Evolutionary conservation across 1,284 basidiomycete species (phyloP).

Genomic region (Athelia psychrophila): DNA sequence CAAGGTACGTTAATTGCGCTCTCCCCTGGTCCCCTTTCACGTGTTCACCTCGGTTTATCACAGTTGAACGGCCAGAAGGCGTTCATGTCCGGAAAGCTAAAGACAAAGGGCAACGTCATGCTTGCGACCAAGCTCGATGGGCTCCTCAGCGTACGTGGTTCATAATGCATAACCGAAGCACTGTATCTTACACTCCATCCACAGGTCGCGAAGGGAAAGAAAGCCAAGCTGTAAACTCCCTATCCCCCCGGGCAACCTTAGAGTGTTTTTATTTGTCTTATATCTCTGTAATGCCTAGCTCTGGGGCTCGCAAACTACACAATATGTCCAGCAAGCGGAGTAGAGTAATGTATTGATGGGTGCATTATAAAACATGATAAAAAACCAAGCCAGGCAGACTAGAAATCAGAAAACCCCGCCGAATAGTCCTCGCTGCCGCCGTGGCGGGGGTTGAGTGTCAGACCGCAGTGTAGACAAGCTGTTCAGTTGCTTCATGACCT

Average conservation of each 20-base stretch:
- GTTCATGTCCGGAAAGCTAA: conserved; percentile 91
- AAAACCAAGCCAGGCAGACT: conserved; percentile 10
- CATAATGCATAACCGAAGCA: not conserved
- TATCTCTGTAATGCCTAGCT: not conserved
- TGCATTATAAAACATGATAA: conserved; percentile 9
- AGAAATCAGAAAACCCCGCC: conserved; percentile 57
- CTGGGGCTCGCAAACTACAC: no score
- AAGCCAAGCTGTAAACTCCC: conserved; percentile 31
- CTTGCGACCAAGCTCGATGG: conserved; percentile 84
- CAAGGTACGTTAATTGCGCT: conserved; percentile 41
- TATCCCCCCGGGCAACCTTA: not conserved
- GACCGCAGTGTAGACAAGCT: conserved; percentile 80
- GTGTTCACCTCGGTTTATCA: not conserved
- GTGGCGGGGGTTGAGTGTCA: conserved; percentile 66
- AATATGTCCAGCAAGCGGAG: not conserved
- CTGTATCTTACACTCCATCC: not conserved
- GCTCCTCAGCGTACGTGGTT: conserved; percentile 67
- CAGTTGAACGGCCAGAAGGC: conserved; percentile 88
- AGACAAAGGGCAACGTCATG: conserved; percentile 86
- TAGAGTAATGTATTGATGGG: not conserved
- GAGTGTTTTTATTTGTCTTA: not conserved
- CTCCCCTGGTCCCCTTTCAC: no score
- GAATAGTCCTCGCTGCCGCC: conserved; percentile 72
- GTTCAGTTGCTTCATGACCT: conserved; percentile 91
- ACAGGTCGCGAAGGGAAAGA: conserved; percentile 31